Percentiles rank a stretch among this genome's conserved stretches.
Conservation (phyloP, 1,284 basidiomycete species). For the Apiotrichum montevideense region DNA sequence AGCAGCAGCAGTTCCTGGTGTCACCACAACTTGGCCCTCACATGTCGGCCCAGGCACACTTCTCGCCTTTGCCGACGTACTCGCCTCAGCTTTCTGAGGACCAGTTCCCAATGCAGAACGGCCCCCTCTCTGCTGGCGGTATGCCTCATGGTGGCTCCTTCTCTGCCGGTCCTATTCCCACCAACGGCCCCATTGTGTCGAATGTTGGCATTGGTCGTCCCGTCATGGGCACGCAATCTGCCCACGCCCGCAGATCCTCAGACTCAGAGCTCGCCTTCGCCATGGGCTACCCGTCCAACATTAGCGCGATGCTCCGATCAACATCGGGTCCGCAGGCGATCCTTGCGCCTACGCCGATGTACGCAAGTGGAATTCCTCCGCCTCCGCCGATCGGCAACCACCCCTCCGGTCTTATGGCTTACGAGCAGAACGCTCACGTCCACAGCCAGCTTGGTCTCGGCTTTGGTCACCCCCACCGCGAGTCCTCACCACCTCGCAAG, state of each 20-base stretch:
- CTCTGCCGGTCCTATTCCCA: neutral
- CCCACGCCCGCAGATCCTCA: constrained; percentile 14
- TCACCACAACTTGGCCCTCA: neutral
- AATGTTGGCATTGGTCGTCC: constrained; percentile 16
- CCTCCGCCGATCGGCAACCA: constrained; percentile 11
- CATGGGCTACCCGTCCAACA: constrained; percentile 5
- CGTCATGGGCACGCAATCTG: neutral
- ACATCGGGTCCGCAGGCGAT: constrained; percentile 15
- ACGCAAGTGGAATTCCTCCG: constrained; percentile 4
- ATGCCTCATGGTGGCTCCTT: neutral
- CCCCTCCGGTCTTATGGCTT: constrained; percentile 1
- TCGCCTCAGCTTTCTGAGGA: neutral
- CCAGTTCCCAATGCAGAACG: neutral
- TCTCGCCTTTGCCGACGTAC: neutral
- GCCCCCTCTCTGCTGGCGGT: neutral
- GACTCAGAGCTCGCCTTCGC: constrained; percentile 18
- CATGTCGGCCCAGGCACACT: neutral
- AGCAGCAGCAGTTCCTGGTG: neutral
- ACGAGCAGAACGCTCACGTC: neutral
- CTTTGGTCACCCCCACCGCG: constrained; percentile 1
- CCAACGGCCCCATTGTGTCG: neutral
- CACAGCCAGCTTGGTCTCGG: constrained; percentile 2
- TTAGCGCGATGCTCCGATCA: constrained; percentile 17
- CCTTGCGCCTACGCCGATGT: constrained; percentile 4
- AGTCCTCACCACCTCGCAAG: constrained; percentile 11